Percentiles rank a stretch among this genome's conserved stretches.
Conservation (phyloP, 1,139 yeast genomes). For the Taphrina betulina region DNA sequence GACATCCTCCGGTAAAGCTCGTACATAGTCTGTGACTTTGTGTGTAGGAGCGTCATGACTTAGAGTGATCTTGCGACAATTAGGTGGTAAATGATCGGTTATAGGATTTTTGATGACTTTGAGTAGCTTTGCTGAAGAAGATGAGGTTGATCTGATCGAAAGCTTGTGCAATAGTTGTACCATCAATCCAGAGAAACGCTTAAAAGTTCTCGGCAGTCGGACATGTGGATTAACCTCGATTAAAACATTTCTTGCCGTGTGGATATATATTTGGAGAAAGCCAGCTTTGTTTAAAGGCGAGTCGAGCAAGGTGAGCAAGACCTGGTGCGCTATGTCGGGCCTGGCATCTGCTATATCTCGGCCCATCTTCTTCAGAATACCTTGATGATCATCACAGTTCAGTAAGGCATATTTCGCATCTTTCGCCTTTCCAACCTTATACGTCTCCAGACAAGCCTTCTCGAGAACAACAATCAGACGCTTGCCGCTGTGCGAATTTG, state of each 20-base stretch:
- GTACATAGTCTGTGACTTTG: conserved; percentile 84
- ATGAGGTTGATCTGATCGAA: conserved; percentile 88
- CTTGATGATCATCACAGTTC: conserved; percentile 98
- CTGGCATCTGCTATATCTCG: conserved; percentile 97
- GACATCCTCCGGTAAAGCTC: conserved; percentile 77
- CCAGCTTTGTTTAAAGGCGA: conserved; percentile 98
- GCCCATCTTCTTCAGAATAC: conserved; percentile 89
- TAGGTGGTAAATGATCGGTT: conserved; percentile 92
- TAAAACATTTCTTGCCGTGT: conserved; percentile 89
- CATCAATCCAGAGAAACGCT: conserved; percentile 96
- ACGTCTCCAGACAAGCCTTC: conserved; percentile 93
- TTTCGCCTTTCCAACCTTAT: conserved; percentile 64
- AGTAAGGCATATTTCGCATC: conserved; percentile 75
- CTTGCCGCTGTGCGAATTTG: conserved; percentile 76
- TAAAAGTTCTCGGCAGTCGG: conserved; percentile 95
- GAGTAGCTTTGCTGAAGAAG: conserved; percentile 79
- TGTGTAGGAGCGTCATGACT: conserved; percentile 90
- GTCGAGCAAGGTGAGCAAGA: conserved; percentile 78
- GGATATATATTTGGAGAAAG: conserved; percentile 89
- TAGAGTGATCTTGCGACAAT: conserved; percentile 87
- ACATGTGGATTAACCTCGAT: conserved; percentile 95
- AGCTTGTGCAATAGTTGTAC: conserved; percentile 90
- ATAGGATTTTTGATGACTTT: conserved; percentile 96
- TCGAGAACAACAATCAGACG: conserved; percentile 88
- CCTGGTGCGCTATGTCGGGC: conserved; percentile 88